Base-by-base conservation (phyloP, 495 filamentous ascomycete genomes). In the Melanomma pulvis-pyrius region DNA sequence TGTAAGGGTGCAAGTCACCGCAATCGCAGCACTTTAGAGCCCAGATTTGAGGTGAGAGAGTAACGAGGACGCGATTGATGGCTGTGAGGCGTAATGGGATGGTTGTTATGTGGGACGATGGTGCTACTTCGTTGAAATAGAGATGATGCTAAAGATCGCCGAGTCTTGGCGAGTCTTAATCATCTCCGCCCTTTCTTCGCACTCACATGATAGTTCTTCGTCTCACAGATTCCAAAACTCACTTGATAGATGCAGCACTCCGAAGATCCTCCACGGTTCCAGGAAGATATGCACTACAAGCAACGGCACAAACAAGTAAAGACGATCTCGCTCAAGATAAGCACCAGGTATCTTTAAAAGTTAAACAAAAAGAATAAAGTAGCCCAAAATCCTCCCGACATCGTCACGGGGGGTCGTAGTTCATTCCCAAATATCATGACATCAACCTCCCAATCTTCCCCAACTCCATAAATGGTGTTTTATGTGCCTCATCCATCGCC, bases 311-410 rank as follows among this genome's bases (percentile, higher is more conserved):
- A 50, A 22, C 17, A 56, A 17, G 52, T 36, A 32, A 56, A 56
- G 25, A 32, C 9, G 36, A 41, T n/a, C n/a, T n/a, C n/a, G n/a
- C n/a, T 8, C 36, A 8, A 3, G 26, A 8, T 12, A 36, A 32
- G 17, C 30, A 60, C 39, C 57, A 26, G 24, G 50, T 48, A 48
- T 64, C 51, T 57, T 30, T 64, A 56, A 32, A 57, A 56, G 51
- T 64, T 64, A 64, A 64, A 64, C 61, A 51, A 51, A n/a, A 62
- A 53, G 49, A 36, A 53, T 25, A 49, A 5, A 15, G 13, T n/a
- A 25, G 34, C 26, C 29, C 15, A 44, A 30, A 26, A 50, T 29
- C 39, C 57, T 49, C 44, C 57, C 60, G 36, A 46, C 28, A 34
- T 63, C 48, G 53, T 53, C 60, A 50, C 47, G 17, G 26, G 28